These are phyloP conservation scores for Cyberlindnera sargentensis DNA, from an alignment of 805 yeast genomes.

Conservation along the genomic window DNA sequence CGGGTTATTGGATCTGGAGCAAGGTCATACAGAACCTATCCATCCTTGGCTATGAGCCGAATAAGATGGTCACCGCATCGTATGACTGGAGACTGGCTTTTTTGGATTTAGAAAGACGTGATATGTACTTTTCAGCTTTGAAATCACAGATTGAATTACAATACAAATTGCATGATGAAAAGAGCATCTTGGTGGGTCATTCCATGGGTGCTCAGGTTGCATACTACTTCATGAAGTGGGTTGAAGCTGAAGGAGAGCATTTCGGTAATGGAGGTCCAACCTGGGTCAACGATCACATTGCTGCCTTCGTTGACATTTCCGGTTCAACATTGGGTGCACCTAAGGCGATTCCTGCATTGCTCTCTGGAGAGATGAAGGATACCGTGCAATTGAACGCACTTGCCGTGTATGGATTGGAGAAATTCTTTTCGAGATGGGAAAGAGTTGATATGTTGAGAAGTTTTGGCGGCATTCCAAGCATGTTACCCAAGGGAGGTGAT, in stretches of 20 bases:
- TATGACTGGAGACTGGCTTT: slow-evolving; percentile 96
- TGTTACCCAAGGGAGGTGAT: slow-evolving; percentile 95
- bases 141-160: slow-evolving; percentile 66
- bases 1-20: slow-evolving; percentile 99
- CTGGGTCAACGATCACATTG: slow-evolving; percentile 87
- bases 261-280: slow-evolving; percentile 87
- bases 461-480: slow-evolving; percentile 92
- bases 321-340: slow-evolving; percentile 95
- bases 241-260: slow-evolving; percentile 71
- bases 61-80: slow-evolving; percentile 83
- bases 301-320: slow-evolving; percentile 76
- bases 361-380: slow-evolving; percentile 98
- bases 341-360: slow-evolving; percentile 80
- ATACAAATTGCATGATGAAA: slow-evolving; percentile 46
- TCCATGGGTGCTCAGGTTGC: slow-evolving; percentile 95
- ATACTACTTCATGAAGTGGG: slow-evolving; percentile 93
- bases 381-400: slow-evolving; percentile 89
- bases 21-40: slow-evolving; percentile 91
- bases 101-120: slow-evolving; percentile 80
- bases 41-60: slow-evolving; percentile 89
- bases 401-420: slow-evolving; percentile 92
- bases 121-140: slow-evolving; percentile 73
- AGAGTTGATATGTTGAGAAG: slow-evolving; percentile 78
- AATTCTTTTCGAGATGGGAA: slow-evolving; percentile 85
- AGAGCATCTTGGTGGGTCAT: slow-evolving; percentile 77